Base-by-base conservation (phyloP, 768 basidiomycete species). In the Cubamyces sp. region DNA sequence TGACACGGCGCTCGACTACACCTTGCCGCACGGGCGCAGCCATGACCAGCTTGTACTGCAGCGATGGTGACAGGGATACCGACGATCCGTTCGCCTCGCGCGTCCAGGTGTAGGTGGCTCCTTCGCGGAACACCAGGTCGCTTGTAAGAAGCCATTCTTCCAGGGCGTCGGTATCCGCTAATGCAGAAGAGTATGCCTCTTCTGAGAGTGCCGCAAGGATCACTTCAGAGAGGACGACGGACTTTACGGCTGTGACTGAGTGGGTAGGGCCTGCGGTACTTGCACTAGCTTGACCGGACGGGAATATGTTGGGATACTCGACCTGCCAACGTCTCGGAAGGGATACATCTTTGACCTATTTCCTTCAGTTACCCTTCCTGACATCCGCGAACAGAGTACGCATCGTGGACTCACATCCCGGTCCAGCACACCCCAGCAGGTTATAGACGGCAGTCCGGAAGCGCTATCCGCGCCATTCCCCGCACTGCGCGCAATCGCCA, bases 1-100 rank as follows among this genome's bases (percentile, higher is more conserved):
- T 92, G 19, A 65, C 57, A 14, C 78, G 79, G 30, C 73, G 73
- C 39, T 76, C 70, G 15, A 82, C 78, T 64, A 79, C 75, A 30
- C 94, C 94, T 75, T 94, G 92, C n/a, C 80, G 75, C 23, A 88
- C 86, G 11, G 94, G 92, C 61, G 88, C 83, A 4, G 84, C 66
- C 78, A 91, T 81, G 54, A 84, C 81, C 26, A 91, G 71, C 46
- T 75, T 79, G 51, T 60, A 57, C 47, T 65, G 53, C 18, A 70
- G 52, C 0, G 57, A 60, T 30, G 66, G 57, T 0, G 45, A 15
- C 6, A 57, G 42, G 2, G 51, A 19, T 11, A 37, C 12, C 0
- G 45, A 49, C 11, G 42, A 51, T 3, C 47, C 46, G 16, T 64
- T 37, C n/a, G 69, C 53, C 64, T 61, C 28, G 43, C 47, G 45